A percentile compares a stretch with the other conserved stretches of the same genome.
Conservation (phyloP, 805 yeast species). For the Clavispora asparagi region DNA sequence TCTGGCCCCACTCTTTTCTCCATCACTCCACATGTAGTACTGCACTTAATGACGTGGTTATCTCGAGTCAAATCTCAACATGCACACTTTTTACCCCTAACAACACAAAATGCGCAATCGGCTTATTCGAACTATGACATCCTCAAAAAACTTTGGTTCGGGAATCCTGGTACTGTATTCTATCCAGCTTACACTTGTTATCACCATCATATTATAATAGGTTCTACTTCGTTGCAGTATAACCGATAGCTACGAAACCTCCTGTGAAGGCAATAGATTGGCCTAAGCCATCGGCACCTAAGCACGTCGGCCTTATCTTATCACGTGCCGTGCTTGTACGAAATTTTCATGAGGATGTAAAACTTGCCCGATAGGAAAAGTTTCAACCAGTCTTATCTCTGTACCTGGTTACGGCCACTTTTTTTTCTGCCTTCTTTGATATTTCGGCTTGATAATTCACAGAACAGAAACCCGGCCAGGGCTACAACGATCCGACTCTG, state of each 20-base stretch:
- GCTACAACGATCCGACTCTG: no score
- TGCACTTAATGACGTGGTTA: not conserved
- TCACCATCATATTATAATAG: no score
- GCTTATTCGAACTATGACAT: not conserved
- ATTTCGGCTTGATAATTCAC: not conserved
- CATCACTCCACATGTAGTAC: not conserved
- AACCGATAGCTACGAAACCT: no score
- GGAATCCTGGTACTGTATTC: not conserved
- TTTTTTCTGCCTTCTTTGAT: not conserved
- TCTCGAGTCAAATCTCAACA: not conserved
- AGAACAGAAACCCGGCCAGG: not conserved
- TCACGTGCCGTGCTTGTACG: conserved; percentile 7
- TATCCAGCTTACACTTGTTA: no score
- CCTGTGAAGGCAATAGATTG: no score
- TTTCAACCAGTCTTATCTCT: not conserved
- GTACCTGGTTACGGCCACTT: not conserved
- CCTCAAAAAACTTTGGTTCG: not conserved
- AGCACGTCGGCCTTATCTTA: conserved; percentile 5
- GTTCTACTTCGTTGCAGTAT: no score
- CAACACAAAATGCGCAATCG: not conserved
- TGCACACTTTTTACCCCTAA: not conserved
- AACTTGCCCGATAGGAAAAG: not conserved
- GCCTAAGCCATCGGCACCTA: not conserved
- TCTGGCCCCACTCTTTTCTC: not conserved
- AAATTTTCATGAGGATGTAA: not conserved